Evolutionary conservation across 225 moss, liverwort and hornwort genomes (phyloP).

Genomic region (Anthoceros angustus): DNA sequence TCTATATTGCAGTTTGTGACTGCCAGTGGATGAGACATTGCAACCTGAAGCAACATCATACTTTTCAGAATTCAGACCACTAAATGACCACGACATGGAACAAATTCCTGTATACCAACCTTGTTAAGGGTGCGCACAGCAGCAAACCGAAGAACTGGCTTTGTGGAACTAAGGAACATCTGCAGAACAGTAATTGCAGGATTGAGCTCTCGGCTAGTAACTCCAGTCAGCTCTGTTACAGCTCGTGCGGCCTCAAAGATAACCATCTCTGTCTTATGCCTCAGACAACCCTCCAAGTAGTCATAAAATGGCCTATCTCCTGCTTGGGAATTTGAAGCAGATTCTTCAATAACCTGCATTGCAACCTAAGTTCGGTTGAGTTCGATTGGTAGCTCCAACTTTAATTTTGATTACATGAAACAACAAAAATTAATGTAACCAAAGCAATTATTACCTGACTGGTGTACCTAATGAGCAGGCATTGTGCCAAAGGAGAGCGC

Average conservation of each 20-base stretch:
- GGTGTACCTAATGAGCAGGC: constrained; percentile 77
- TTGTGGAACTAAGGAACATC: constrained; percentile 69
- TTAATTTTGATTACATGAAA: neutral
- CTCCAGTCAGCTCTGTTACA: constrained; percentile 54
- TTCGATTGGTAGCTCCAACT: neutral
- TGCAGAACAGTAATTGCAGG: constrained; percentile 86
- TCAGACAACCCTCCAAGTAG: constrained; percentile 61
- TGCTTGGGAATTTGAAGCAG: constrained; percentile 38
- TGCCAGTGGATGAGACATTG: constrained; percentile 68
- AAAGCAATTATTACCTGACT: constrained; percentile 34
- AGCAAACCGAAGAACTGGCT: constrained; percentile 85
- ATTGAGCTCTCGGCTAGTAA: constrained; percentile 62
- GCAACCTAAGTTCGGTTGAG: neutral
- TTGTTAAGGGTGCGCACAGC: constrained; percentile 79
- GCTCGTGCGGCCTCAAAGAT: constrained; percentile 83
- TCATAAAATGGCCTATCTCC: constrained; percentile 80
- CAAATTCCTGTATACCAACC: constrained; percentile 16
- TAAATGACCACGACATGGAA: neutral
- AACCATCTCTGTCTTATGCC: constrained; percentile 85
- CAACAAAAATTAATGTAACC: neutral
- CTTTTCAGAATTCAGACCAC: constrained; percentile 6
- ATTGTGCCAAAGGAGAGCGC: constrained; percentile 73
- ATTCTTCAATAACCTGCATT: constrained; percentile 62
- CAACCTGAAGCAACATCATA: constrained; percentile 30
- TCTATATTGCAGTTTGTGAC: constrained; percentile 88